phyloP scores from a whole-genome alignment of 768 basidiomycete species.

The Mrakia frigida region DNA sequence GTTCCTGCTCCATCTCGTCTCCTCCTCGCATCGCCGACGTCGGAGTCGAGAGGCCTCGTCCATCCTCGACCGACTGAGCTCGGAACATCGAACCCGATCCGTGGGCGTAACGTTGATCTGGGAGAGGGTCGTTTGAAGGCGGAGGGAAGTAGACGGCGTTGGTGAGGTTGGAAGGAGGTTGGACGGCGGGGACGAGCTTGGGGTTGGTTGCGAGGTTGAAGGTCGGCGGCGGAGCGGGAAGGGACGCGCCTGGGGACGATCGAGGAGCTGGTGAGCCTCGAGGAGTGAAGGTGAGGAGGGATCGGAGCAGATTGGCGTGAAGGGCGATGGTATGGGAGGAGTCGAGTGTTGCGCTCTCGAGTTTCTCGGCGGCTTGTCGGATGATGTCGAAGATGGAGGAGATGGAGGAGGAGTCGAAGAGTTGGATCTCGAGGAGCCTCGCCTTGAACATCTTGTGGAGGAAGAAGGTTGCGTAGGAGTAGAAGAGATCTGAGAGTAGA shows the following conservation, averaged over 20 bases:
- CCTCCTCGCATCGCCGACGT: constrained; percentile 8
- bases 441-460: constrained; percentile 27
- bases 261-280: background rate
- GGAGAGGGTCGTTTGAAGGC: background rate
- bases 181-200: background rate
- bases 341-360: background rate
- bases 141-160: constrained; percentile 5
- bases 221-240: background rate
- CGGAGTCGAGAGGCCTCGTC: constrained; percentile 1
- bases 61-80: background rate
- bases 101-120: background rate
- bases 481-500: constrained; percentile 20
- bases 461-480: constrained; percentile 18
- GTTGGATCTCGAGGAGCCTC: constrained; percentile 26
- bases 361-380: background rate
- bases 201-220: constrained; percentile 7
- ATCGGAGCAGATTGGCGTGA: constrained; percentile 9
- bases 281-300: constrained; percentile 17
- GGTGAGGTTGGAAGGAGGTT: background rate
- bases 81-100: background rate
- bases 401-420: constrained; percentile 14
- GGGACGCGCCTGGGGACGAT: background rate
- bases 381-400: constrained; percentile 27
- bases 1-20: background rate
- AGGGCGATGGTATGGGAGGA: background rate